Evolutionary conservation across 257 asterid genomes (phyloP), one percentile per base, ranked within the genome.

Genomic region (Scutellaria minor): DNA sequence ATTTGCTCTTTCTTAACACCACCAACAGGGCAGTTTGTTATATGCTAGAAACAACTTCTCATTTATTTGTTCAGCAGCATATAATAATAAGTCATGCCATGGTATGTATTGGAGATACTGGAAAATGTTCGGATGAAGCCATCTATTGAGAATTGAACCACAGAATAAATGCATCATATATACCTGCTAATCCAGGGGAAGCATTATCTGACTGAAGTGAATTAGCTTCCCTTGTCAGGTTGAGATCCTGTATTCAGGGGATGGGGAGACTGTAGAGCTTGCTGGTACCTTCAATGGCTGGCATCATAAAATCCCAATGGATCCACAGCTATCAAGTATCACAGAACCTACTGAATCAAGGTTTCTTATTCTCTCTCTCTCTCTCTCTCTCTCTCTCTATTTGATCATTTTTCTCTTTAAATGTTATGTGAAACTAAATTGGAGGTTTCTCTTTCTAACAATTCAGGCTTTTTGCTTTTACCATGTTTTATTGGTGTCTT

Each of bases 271-370:
- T 40, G 96, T 89, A 76, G 97, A 91, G 82, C 77, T 94, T 22
- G 91, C 97, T 15, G 97, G 98, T 45, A 94, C 96, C 84, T 94
- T 91, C 90, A 91, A 94, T 48, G 98, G 98, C 67, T 94, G 98
- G 98, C 88, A 85, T 75, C 88, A 85, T 6, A 81, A 59, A 48
- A 80, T 89, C 75, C 75, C 80, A 68, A 84, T 94, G 98, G 96
- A 91, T 13, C 57, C 60, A 46, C 75, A 77, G 46, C 79, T 74
- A 66, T 74, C 91, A 50, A 79, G 75, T 73, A 57, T 57, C 81
- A 22, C 70, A 10, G 79, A 74, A 45, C 70, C 83, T 71, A 7
- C 73, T 41, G 82, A 75, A 73, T 70, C 85, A 9, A 78, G 91
- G 96, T 90, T 67, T 57, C 3, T 56, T 12, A 45, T 70, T 54